A percentile compares a stretch with the other conserved stretches of the same genome.
Conservation (phyloP, 1,284 basidiomycete species). For the Pseudozyma tsukubaensis region DNA sequence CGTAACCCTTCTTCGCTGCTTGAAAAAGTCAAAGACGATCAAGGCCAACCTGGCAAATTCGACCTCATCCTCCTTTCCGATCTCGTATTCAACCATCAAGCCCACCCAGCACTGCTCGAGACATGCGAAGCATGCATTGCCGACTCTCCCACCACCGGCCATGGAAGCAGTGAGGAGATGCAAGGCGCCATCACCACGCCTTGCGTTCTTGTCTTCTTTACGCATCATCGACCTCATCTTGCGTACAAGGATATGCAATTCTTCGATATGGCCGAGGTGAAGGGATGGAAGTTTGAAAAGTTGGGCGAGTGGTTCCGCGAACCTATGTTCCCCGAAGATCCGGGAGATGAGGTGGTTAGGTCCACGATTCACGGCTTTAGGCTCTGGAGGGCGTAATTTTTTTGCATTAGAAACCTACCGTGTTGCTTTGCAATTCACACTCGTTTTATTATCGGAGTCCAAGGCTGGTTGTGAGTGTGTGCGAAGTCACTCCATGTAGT, state of each 20-base stretch:
- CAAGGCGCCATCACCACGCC: constrained; percentile 62
- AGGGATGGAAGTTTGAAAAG: constrained; percentile 82
- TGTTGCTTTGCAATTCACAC: not conserved
- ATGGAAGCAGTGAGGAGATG: constrained; percentile 7
- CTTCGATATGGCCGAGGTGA: constrained; percentile 76
- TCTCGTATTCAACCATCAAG: constrained; percentile 79
- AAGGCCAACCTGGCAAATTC: constrained; percentile 71
- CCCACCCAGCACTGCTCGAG: constrained; percentile 85
- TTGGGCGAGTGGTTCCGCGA: constrained; percentile 77
- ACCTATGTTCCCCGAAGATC: constrained; percentile 63
- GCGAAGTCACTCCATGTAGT: not conserved
- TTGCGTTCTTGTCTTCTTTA: constrained; percentile 86
- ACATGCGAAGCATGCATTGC: constrained; percentile 76
- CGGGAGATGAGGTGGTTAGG: constrained; percentile 55
- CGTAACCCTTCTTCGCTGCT: constrained; percentile 75
- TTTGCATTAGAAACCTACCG: not conserved
- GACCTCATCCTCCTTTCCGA: constrained; percentile 90
- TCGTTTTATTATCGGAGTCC: not conserved
- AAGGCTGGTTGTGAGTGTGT: not conserved
- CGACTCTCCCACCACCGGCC: constrained; percentile 17
- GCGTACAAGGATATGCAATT: constrained; percentile 87
- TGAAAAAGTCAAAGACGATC: constrained; percentile 66
- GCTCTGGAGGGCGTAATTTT: constrained; percentile 28
- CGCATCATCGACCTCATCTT: constrained; percentile 85
- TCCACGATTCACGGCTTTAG: constrained; percentile 58